Conservation (phyloP, 2,329 filamentous ascomycete species). For the Coccinonectria pachysandricola region DNA sequence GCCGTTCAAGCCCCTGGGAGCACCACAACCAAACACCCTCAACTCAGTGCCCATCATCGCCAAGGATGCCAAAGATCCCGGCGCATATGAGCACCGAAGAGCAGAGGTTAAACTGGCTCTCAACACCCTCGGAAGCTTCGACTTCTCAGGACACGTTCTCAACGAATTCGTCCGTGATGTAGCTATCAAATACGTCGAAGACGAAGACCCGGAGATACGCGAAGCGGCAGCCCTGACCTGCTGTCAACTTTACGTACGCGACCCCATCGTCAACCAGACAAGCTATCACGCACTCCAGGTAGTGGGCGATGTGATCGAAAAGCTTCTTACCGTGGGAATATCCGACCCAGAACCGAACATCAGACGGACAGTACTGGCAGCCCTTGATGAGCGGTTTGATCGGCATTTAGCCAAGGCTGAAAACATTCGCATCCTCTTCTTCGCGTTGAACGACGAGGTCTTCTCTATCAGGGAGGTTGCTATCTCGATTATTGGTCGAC, state of each 20-base stretch:
- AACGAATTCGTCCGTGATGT: conserved; percentile 99
- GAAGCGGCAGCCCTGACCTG: conserved; percentile 93
- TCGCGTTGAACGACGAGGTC: conserved; percentile 89
- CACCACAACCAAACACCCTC: conserved; percentile 73
- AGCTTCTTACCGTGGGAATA: conserved; percentile 86
- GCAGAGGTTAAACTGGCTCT: conserved; percentile 85
- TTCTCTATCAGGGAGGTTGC: conserved; percentile 90
- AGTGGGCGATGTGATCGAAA: conserved; percentile 95
- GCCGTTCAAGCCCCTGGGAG: conserved; percentile 84
- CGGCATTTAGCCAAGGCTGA: conserved; percentile 94
- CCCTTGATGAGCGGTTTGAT: conserved; percentile 88
- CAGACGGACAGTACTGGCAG: conserved; percentile 74
- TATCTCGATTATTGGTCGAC: conserved; percentile 88
- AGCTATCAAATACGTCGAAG: conserved; percentile 94
- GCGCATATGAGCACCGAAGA: conserved; percentile 71
- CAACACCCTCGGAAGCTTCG: conserved; percentile 94
- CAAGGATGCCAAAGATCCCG: conserved; percentile 76
- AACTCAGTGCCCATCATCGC: conserved; percentile 72
- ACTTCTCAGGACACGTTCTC: conserved; percentile 83
- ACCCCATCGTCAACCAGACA: conserved; percentile 96
- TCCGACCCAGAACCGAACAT: conserved; percentile 87
- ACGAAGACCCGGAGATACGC: conserved; percentile 85
- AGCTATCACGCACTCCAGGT: conserved; percentile 95
- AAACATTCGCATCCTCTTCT: conserved; percentile 90
- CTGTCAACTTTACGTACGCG: conserved; percentile 92